These are phyloP conservation scores for Beauveria asiatica DNA, from an alignment of 2,329 filamentous ascomycete species.

Conservation along the genomic window DNA sequence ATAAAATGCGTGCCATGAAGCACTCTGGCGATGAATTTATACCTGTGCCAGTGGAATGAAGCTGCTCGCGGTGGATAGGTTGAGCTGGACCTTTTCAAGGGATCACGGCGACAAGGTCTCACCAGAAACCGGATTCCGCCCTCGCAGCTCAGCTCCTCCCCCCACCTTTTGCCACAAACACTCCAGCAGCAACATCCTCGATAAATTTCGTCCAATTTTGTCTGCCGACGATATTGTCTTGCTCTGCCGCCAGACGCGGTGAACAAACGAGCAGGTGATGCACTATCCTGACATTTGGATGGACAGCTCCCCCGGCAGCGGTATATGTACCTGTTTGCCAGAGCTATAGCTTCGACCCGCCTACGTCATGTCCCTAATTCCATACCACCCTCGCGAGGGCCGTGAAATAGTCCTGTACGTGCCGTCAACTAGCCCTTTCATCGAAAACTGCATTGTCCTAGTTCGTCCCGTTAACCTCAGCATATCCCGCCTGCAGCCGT, in stretches of 20 bases:
- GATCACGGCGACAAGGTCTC: background rate
- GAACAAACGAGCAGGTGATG: background rate
- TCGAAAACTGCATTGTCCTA: background rate
- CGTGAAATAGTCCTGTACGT: slow-evolving; percentile 73
- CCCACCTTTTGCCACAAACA: slow-evolving; percentile 9
- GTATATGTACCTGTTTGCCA: background rate
- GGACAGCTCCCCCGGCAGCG: background rate
- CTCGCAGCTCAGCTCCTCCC: slow-evolving; percentile 5
- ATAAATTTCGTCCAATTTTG: background rate
- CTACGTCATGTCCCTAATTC: slow-evolving; percentile 57
- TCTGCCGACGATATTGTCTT: background rate
- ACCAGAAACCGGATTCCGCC: background rate
- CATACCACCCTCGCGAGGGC: slow-evolving; percentile 64
- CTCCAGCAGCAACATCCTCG: background rate
- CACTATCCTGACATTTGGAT: background rate
- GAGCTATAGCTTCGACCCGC: background rate
- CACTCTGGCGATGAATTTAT: too few relatives aligned
- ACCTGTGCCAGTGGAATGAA: background rate
- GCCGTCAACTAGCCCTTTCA: background rate
- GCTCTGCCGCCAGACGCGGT: background rate
- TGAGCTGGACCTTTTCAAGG: background rate
- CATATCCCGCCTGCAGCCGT: slow-evolving; percentile 47
- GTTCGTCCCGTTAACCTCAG: background rate
- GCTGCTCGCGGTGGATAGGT: background rate
- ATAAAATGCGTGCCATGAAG: too few relatives aligned